Conservation (phyloP, 2,329 filamentous ascomycete species). For the Nannizziopsis arthrosporioides region DNA sequence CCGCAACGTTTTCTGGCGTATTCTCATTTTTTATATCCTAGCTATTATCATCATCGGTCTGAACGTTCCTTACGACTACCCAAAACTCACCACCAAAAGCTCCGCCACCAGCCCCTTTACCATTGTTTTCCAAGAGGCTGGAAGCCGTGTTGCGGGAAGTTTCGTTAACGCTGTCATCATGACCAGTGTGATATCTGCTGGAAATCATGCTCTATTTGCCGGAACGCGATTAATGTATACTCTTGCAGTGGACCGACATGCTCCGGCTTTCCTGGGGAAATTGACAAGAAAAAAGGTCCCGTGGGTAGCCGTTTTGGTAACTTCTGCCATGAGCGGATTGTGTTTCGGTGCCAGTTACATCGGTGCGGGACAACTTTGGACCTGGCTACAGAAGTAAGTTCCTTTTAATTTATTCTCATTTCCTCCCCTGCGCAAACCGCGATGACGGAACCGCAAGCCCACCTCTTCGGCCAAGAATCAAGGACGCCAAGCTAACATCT, state of each 20-base stretch:
- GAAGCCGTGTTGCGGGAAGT: constrained; percentile 43
- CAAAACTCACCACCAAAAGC: constrained; percentile 33
- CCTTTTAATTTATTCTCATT: constrained; percentile 1
- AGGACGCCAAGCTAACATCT: constrained; percentile 6
- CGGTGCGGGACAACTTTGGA: constrained; percentile 53
- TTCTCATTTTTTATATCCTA: constrained; percentile 44
- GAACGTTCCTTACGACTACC: constrained; percentile 47
- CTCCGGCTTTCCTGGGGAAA: constrained; percentile 43
- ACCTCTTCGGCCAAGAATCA: not conserved
- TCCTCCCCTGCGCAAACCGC: not conserved
- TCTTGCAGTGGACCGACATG: constrained; percentile 44
- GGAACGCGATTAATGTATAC: constrained; percentile 48
- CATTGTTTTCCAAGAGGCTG: constrained; percentile 49
- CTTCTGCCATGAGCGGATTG: constrained; percentile 44
- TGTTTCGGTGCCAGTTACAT: constrained; percentile 57
- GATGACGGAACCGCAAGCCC: not conserved
- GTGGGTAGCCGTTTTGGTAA: constrained; percentile 45
- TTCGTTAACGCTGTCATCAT: constrained; percentile 53
- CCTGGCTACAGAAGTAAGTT: constrained; percentile 52
- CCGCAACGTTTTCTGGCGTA: constrained; percentile 55
- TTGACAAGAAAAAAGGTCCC: constrained; percentile 43
- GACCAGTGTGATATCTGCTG: constrained; percentile 47
- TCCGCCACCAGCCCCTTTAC: constrained; percentile 46
- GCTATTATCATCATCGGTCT: constrained; percentile 47
- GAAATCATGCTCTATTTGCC: constrained; percentile 49